phyloP scores from a whole-genome alignment of 106 monocot genomes.

The Cymbidium sinense region DNA sequence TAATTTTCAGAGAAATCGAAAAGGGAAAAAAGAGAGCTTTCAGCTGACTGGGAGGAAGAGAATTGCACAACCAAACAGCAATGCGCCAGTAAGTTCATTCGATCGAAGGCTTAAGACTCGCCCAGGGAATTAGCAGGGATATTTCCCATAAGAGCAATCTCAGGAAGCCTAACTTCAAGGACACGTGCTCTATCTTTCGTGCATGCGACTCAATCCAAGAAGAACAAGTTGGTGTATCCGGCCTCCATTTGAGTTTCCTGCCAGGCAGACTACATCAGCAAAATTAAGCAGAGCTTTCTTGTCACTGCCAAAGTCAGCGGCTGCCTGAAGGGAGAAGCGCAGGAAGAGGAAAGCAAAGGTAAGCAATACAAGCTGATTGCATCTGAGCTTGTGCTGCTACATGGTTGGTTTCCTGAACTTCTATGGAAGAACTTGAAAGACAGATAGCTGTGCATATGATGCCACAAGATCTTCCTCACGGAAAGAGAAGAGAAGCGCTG shows the following conservation, averaged over 20 bases:
- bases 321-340: constrained; percentile 18
- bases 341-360: constrained; percentile 19
- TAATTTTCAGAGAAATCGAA: too few species aligned
- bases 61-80: constrained; percentile 53
- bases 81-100: constrained; percentile 48
- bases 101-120: constrained; percentile 80
- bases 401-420: too few species aligned
- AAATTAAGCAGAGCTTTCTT: constrained; percentile 81
- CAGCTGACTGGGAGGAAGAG: constrained; percentile 61
- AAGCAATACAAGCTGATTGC: too few species aligned
- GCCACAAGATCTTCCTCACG: too few species aligned
- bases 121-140: constrained; percentile 60
- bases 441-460: too few species aligned
- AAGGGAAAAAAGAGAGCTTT: too few species aligned
- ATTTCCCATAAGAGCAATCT: constrained; percentile 60
- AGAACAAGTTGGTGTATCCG: constrained; percentile 49
- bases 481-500: too few species aligned
- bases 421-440: too few species aligned
- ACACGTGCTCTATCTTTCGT: too few species aligned
- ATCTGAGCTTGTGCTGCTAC: too few species aligned
- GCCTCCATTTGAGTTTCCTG: constrained; percentile 65
- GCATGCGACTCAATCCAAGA: constrained; percentile 76
- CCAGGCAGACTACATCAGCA: constrained; percentile 34
- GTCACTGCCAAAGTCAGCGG: constrained; percentile 58
- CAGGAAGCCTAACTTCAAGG: too few species aligned